These are phyloP conservation scores for Gyrodon lividus DNA, from an alignment of 768 basidiomycete species.

Conservation along the genomic window DNA sequence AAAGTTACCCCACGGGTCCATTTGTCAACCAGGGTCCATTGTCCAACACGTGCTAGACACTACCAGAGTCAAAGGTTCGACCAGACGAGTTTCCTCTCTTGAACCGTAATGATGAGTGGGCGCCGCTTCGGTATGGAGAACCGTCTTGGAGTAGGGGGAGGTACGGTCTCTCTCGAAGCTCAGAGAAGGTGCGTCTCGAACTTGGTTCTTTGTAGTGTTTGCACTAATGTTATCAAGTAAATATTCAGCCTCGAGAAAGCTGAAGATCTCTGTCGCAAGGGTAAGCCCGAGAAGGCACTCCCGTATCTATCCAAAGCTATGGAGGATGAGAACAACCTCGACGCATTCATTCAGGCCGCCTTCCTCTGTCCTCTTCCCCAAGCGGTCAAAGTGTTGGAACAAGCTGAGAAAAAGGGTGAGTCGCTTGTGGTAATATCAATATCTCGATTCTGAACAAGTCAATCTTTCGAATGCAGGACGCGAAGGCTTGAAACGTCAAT, in stretches of 20 bases:
- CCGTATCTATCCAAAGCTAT: constrained; percentile 42
- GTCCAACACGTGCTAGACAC: too few relatives aligned
- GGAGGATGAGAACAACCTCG: constrained; percentile 40
- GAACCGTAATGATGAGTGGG: not conserved
- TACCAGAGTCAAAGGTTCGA: too few relatives aligned
- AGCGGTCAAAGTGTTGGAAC: constrained; percentile 28
- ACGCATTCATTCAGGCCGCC: constrained; percentile 38
- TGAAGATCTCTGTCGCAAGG: constrained; percentile 33
- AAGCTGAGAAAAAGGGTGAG: constrained; percentile 25
- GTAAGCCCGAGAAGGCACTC: constrained; percentile 34
- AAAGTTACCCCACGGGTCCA: too few relatives aligned
- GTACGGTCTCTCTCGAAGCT: constrained; percentile 29
- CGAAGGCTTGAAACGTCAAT: constrained; percentile 21
- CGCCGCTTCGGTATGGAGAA: constrained; percentile 24
- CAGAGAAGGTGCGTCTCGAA: constrained; percentile 23
- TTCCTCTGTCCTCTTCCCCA: constrained; percentile 32
- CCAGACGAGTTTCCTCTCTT: not conserved
- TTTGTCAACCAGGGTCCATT: too few relatives aligned
- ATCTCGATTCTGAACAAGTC: not conserved
- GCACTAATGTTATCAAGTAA: not conserved
- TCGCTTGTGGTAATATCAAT: not conserved
- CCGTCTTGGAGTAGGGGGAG: constrained; percentile 27
- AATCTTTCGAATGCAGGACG: constrained; percentile 23
- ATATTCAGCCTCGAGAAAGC: constrained; percentile 35
- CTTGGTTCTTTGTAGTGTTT: not conserved